A percentile compares a stretch with the other conserved stretches of the same genome.
Conservation (phyloP, 495 filamentous ascomycete species). For the Ramalina peruviana region DNA sequence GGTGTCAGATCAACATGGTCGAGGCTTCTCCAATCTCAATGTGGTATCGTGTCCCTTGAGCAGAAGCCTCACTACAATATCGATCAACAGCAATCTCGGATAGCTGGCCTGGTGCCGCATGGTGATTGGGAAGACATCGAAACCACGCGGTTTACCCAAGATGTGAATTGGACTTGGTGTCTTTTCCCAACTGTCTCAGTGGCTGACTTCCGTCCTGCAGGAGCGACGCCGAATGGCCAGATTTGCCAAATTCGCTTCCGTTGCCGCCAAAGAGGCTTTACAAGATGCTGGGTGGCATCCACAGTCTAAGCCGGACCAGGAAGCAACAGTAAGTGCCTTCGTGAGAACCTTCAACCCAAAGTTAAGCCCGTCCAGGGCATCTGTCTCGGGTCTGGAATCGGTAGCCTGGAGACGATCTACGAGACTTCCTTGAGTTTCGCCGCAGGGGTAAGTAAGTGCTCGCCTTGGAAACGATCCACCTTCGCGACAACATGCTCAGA, state of each 20-base stretch:
- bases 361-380: constrained; percentile 43
- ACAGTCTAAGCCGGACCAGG: constrained; percentile 40
- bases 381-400: constrained; percentile 91
- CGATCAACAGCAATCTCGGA: constrained; percentile 59
- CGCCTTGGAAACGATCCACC: background rate
- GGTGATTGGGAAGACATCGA: constrained; percentile 36
- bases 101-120: constrained; percentile 69
- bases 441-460: constrained; percentile 45
- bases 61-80: constrained; percentile 38
- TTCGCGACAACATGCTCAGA: background rate
- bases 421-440: constrained; percentile 64
- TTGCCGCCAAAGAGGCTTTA: constrained; percentile 75
- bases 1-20: constrained; percentile 67
- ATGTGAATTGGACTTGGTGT: background rate
- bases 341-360: background rate
- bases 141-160: background rate
- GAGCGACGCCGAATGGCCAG: constrained; percentile 77
- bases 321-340: constrained; percentile 41
- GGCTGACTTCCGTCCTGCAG: constrained; percentile 17
- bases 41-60: constrained; percentile 61
- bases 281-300: constrained; percentile 72
- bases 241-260: constrained; percentile 85
- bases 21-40: constrained; percentile 62
- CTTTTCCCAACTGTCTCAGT: background rate
- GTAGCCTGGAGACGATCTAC: constrained; percentile 82